These are phyloP conservation scores for Fraxinus paxiana DNA, from an alignment of 305 asterid species.

Conservation along the genomic window DNA sequence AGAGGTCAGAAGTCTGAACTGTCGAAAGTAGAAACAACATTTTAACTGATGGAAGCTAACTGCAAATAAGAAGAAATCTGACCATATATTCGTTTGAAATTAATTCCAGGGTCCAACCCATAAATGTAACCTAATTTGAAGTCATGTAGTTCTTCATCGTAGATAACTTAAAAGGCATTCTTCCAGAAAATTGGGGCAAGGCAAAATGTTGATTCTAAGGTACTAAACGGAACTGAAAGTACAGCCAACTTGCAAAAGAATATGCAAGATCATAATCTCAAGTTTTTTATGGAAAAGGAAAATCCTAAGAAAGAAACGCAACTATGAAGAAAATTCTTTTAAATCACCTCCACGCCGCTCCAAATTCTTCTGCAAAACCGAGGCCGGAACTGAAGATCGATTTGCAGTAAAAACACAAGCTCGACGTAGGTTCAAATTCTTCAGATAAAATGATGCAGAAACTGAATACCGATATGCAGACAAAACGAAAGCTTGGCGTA, in stretches of 20 bases:
- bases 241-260: constrained; percentile 10
- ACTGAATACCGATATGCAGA: constrained; percentile 27
- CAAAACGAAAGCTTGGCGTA: constrained; percentile 24
- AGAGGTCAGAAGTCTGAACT: background rate
- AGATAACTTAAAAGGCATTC: constrained; percentile 1
- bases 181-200: background rate
- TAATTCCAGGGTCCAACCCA: background rate
- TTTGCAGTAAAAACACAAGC: constrained; percentile 31
- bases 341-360: constrained; percentile 38
- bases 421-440: constrained; percentile 19
- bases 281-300: background rate
- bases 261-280: background rate
- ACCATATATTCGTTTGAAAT: background rate
- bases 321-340: background rate
- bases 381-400: constrained; percentile 18
- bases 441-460: constrained; percentile 17
- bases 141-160: background rate
- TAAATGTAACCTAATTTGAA: background rate
- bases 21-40: background rate
- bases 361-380: constrained; percentile 21
- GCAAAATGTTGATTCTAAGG: constrained; percentile 9
- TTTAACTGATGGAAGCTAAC: background rate
- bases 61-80: background rate
- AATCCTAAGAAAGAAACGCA: background rate
- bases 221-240: constrained; percentile 16